Base-by-base conservation (phyloP, 768 basidiomycete species). In the Ramaria sp. region DNA sequence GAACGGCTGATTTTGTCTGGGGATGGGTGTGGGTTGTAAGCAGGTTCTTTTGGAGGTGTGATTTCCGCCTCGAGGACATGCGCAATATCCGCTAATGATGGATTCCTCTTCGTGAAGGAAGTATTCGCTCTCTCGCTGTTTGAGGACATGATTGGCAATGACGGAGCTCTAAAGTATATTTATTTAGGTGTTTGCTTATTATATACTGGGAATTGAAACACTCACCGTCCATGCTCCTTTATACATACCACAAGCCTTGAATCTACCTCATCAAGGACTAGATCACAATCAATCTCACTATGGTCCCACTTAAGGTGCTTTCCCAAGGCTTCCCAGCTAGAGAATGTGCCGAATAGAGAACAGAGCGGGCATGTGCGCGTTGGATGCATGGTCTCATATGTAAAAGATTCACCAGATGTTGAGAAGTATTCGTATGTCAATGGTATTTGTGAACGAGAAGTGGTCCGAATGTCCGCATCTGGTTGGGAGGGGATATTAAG, bases 241-340 rank as follows among this genome's bases (percentile, higher is more conserved):
- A 52, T 15, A 22, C 24, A n/a, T 22, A 42, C 30, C 12, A 54
- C 32, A 22, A 37, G 64, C 63, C 28, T 59, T 51, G 27, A 55
- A 34, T 43, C 65, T 58, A n/a, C 62, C 53, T 77, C 79, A 79
- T 28, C 55, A 7, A 25, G 20, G 24, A 41, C 8, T 3, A 52
- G 16, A 6, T 52, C 56, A 8, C 62, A 62, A 37, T 61, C 57
- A 30, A 76, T 67, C n/a, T 67, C 69, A 1, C 61, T 22, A 56
- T 83, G 82, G 60, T 78, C 77, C 66, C 71, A 71, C 7, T 61
- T 54, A 22, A 83, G 57, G 60, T 83, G 82, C n/a, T 61, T 69
- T 25, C 61, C 61, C 1, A 83, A 64, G 69, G 76, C 71, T 25
- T 61, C 68, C 12, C 63, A 66, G 22, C 73, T 75, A 7, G 58